A percentile compares a stretch with the other conserved stretches of the same genome.
These are phyloP conservation scores for Quercus ilex DNA, from an alignment of 306 rosid genomes.

Conservation along the genomic window DNA sequence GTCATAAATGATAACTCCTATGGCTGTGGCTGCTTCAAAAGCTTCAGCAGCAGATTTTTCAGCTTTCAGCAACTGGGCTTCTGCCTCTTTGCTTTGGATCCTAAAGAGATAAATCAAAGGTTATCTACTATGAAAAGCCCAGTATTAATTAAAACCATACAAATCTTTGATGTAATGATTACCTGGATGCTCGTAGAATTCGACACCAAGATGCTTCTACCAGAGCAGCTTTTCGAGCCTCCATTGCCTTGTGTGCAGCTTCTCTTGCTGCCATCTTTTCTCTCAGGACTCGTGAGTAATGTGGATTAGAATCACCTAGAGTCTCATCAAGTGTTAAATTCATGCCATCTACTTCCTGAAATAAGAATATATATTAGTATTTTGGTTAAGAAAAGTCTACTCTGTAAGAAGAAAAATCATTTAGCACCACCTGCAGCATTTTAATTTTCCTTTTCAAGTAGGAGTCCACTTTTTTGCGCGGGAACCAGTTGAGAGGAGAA, in stretches of 20 bases:
- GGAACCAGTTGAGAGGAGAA: conserved; percentile 92
- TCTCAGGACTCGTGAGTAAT: conserved; percentile 72
- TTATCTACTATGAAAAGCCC: conserved; percentile 3
- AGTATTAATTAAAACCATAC: background rate
- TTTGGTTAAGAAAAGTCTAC: conserved; percentile 1
- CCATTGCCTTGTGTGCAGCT: conserved; percentile 77
- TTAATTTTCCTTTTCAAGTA: conserved; percentile 82
- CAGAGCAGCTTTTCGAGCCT: conserved; percentile 79
- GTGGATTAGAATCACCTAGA: conserved; percentile 87
- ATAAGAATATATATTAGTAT: conserved; percentile 7
- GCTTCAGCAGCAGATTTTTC: conserved; percentile 71
- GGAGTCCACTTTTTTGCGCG: conserved; percentile 78
- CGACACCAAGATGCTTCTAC: conserved; percentile 99
- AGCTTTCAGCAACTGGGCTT: conserved; percentile 52
- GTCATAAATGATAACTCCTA: conserved; percentile 86
- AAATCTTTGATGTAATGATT: conserved; percentile 7
- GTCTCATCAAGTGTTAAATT: conserved; percentile 89
- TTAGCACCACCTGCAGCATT: conserved; percentile 75
- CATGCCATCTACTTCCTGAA: conserved; percentile 81
- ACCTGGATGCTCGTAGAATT: conserved; percentile 84
- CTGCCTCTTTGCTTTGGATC: conserved; percentile 80
- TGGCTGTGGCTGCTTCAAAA: conserved; percentile 73
- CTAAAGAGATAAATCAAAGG: conserved; percentile 32
- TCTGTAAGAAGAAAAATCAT: background rate
- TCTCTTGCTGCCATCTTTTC: conserved; percentile 95